Base-by-base conservation (phyloP, 2,329 filamentous ascomycete species). In the Fusarium circinatum region DNA sequence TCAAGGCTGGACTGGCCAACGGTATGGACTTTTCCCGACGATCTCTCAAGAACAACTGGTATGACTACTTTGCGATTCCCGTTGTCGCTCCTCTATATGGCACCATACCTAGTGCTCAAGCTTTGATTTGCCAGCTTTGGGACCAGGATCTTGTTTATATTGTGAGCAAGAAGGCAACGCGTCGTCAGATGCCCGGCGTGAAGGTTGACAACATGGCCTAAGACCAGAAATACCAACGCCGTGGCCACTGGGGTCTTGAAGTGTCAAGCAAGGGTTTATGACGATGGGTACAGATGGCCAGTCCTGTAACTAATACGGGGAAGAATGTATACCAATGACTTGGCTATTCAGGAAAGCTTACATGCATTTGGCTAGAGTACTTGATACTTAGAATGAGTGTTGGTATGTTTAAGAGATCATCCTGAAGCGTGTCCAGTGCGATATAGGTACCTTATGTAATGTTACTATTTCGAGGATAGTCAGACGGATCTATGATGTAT, bases 101-200 rank as follows among this genome's bases (percentile, higher is more conserved):
- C 24, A 88, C 90, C 1, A 87, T 93, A 24, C 92, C 92, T 1
- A 89, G 90, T 48, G 85, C 90, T 9, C 90, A 93, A 71, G 92
- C 92, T 5, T 89, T 92, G 72, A 81, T 93, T 62, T 89, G 86
- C 78, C 92, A 94, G 79, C 89, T 94, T 78, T 94, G 91, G 88
- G 93, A 90, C 1, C 84, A 91, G 39, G 86, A 92, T 63, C 80
- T 94, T 74, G 90, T 92, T 17, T 94, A 94, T 81, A 88, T 90
- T 1, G 92, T 94, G 77, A 93, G 91, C 83, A 90, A 91, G 81
- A 94, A 94, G 79, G 88, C 90, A 76, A 88, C 86, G 6, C 82
- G 88, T 65, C 85, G 88, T 79, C 82, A 86, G 72, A 82, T 84
- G 38, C 86, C 85, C 66, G 84, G 85, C 7, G 70, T 85, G 57